A percentile compares a stretch with the other conserved stretches of the same genome.
These are phyloP conservation scores for Sideroxylon spinosum DNA, from an alignment of 179 eudicot genomes.

Conservation along the genomic window DNA sequence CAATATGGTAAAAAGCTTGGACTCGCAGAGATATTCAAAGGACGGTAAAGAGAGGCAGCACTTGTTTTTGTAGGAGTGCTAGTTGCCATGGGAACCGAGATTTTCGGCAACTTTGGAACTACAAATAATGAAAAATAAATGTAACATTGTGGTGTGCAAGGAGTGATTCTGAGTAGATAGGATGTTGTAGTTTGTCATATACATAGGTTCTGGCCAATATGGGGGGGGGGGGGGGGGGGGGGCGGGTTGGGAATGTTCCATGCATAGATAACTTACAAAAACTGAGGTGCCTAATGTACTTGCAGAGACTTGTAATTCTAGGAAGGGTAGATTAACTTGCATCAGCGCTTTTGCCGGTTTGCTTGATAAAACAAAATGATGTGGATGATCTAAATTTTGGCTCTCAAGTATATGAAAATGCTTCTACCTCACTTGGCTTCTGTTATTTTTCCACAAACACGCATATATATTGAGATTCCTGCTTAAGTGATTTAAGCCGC, in stretches of 20 bases:
- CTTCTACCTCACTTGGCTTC: background rate
- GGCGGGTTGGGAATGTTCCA: no score
- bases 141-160: constrained; percentile 15
- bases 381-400: constrained; percentile 1
- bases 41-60: constrained; percentile 16
- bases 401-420: background rate
- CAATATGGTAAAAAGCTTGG: constrained; percentile 66
- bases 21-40: constrained; percentile 28
- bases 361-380: background rate
- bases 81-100: background rate
- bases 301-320: constrained; percentile 1
- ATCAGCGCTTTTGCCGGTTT: constrained; percentile 6
- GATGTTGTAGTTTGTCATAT: constrained; percentile 13
- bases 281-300: background rate
- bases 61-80: constrained; percentile 14
- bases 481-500: background rate
- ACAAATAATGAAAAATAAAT: constrained; percentile 4
- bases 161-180: constrained; percentile 11
- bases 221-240: no score
- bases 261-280: constrained; percentile 12
- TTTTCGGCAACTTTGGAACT: background rate
- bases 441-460: background rate
- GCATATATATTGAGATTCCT: background rate
- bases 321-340: background rate
- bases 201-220: background rate